Evolutionary conservation across 2,329 filamentous ascomycete species (phyloP), one percentile per base, ranked within the genome.

Genomic region (Aureobasidium sp.): DNA sequence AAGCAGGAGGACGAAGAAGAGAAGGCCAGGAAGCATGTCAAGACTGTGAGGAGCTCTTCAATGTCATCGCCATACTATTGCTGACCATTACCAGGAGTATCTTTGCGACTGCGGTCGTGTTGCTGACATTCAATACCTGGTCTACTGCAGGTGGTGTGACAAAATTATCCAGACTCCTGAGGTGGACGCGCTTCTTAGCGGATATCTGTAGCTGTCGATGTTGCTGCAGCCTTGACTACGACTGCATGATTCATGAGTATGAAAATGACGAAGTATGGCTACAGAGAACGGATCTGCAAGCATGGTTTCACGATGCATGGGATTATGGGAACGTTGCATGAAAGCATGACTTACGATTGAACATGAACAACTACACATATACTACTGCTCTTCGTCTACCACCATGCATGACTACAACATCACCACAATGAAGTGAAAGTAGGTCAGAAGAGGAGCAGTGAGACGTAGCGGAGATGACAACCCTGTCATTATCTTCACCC

Each of bases 131-230:
- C 9, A 0, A 22, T 42, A 22, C 24, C 15, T 60, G 11, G 39
- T 52, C 17, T 2, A 17, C 1, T 60, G 57, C 19, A 31, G 57
- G 7, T 60, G 57, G 45, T 60, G 57, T 37, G 33, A 33, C 2
- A 45, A 50, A 5, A 35, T 24, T 24, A 44, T 50, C 9, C 33
- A 12, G 3, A 49, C 57, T 22, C 14, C 61, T 77, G 79, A 58
- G 81, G 79, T 67, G 80, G 14, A 39, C 4, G 14, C 11, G 35
- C 14, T 39, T 15, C 35, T 39, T 15, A 11, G 2, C 31, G 31
- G 31, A 33, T 12, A 2, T 33, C 4, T 9, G 15, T 47, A 14
- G 44, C 24, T 29, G 22, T 11, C 6, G 12, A 15, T 47, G 4
- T 14, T 5, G 15, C 3, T 17, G 14, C 11, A 24, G 11, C 19